Evolutionary conservation across 148 eudicot species (phyloP), one percentile per base, ranked within the genome.

Genomic region (Vaccinium myrtillus): DNA sequence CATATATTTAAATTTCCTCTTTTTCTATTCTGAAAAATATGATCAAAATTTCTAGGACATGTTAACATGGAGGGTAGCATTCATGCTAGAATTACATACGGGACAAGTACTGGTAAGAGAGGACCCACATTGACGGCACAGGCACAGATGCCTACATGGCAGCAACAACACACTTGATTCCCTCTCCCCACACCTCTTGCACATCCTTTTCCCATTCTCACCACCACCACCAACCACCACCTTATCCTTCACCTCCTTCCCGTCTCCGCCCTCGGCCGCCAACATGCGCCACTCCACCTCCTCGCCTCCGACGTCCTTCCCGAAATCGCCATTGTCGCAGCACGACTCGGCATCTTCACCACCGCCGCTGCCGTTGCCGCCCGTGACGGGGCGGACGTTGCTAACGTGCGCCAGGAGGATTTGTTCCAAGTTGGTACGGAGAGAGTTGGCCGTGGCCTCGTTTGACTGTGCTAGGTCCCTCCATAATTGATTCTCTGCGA

Each of bases 141-240:
- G 86, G 82, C 91, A 90, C 2, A 90, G 84, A 77, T 90, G 91
- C 88, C 90, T 77, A 63, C 91, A 90, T 73, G 91, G 91, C 84
- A 90, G 55, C 84, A 90, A 54, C 90, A 90, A 51, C 84, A 90
- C 91, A 54, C 90, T 75, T 30, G 88, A 86, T 46, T 90, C 90
- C 23, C 85, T 80, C 84, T 86, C 86, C 12, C 90, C 88, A 83
- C 90, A 90, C 18, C 18, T 86, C 74, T 36, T 74, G 84, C 91
- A 90, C 90, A 53, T 84, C 87, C 56, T 51, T 2, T 77, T 21
- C 30, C 51, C 73, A 5, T 50, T 23, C 48, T 56, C 67, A 54
- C 67, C 46, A 56, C 69, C 81, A 7, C 63, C 82, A 36, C 69
- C 69, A 7, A 39, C 71, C 83, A 65, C 75, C 75, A 3, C 53